phyloP scores from a whole-genome alignment of 441 rosid genomes.

The Viola pubescens region DNA sequence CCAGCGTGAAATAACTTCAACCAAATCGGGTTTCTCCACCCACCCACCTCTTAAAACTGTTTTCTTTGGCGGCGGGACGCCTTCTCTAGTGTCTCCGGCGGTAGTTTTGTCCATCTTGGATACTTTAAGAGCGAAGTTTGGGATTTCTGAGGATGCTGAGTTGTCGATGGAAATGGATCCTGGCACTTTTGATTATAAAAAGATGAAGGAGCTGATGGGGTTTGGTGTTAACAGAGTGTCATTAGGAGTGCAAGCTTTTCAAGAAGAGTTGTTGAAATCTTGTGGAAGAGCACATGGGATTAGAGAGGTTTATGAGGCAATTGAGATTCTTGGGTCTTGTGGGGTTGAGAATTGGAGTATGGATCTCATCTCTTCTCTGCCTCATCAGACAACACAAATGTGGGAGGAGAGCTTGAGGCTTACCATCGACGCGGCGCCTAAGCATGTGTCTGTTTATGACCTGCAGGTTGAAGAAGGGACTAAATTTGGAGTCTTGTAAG shows the following conservation, averaged over 20 bases:
- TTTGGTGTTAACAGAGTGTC: conserved; percentile 91
- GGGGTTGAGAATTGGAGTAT: conserved; percentile 85
- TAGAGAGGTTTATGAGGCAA: conserved; percentile 61
- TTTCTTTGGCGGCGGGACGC: conserved; percentile 94
- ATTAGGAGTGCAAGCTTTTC: conserved; percentile 88
- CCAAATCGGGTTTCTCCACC: conserved; percentile 32
- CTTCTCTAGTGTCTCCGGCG: conserved; percentile 79
- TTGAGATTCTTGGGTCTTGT: conserved; percentile 49
- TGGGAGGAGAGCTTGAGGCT: conserved; percentile 80
- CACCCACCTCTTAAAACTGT: conserved; percentile 62
- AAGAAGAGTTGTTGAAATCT: conserved; percentile 69
- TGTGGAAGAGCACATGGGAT: conserved; percentile 94
- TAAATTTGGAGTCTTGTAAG: conserved; percentile 60
- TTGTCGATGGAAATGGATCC: conserved; percentile 98
- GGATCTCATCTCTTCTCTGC: conserved; percentile 91
- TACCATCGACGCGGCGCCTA: conserved; percentile 49
- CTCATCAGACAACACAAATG: conserved; percentile 71
- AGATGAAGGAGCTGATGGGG: conserved; percentile 43
- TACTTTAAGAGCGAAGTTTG: conserved; percentile 47
- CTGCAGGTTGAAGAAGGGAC: conserved; percentile 96
- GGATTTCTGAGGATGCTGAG: conserved; percentile 54
- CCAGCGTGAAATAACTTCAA: conserved; percentile 55
- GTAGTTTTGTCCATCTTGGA: conserved; percentile 57
- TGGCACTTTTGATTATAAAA: conserved; percentile 64
- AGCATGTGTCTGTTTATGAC: conserved; percentile 87